Conservation (phyloP, 2,329 filamentous ascomycete species). For the Lasiodiplodia sp. region DNA sequence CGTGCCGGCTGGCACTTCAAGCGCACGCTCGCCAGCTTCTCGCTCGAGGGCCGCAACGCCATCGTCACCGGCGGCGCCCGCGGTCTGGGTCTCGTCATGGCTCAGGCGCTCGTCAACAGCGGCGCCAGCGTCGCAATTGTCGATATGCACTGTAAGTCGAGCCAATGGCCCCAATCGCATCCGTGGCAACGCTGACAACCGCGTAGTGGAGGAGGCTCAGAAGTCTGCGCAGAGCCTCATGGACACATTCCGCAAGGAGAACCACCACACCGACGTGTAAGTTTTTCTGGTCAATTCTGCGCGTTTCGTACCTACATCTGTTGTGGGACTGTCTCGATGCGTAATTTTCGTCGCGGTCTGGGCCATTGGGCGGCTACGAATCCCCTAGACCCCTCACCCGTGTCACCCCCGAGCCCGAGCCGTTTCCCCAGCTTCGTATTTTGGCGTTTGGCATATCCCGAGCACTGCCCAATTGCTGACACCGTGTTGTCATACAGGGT, state of each 20-base stretch:
- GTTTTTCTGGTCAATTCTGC: slow-evolving; percentile 33
- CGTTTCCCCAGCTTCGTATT: not conserved
- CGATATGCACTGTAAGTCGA: slow-evolving; percentile 83
- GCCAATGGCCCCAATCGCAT: not conserved
- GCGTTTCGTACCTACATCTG: not conserved
- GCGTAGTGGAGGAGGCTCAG: slow-evolving; percentile 79
- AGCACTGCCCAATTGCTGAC: slow-evolving; percentile 10
- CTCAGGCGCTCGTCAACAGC: slow-evolving; percentile 86
- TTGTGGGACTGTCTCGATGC: not conserved
- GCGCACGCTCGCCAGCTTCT: slow-evolving; percentile 85
- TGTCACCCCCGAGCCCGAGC: slow-evolving; percentile 14
- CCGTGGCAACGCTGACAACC: not conserved
- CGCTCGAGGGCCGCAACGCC: slow-evolving; percentile 81
- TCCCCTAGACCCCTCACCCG: slow-evolving; percentile 11
- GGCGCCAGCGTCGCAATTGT: slow-evolving; percentile 91
- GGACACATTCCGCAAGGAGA: slow-evolving; percentile 78
- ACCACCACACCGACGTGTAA: slow-evolving; percentile 75
- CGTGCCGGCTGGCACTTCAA: slow-evolving; percentile 83
- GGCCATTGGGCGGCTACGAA: slow-evolving; percentile 6
- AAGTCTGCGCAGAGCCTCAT: slow-evolving; percentile 77
- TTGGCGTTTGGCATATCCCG: not conserved
- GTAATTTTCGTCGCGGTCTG: not conserved
- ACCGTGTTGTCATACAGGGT: slow-evolving; percentile 54
- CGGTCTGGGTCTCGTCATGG: slow-evolving; percentile 90
- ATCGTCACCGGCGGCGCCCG: slow-evolving; percentile 90